phyloP scores from a whole-genome alignment of 2,329 filamentous ascomycete species.

The Neonectria faginata region DNA sequence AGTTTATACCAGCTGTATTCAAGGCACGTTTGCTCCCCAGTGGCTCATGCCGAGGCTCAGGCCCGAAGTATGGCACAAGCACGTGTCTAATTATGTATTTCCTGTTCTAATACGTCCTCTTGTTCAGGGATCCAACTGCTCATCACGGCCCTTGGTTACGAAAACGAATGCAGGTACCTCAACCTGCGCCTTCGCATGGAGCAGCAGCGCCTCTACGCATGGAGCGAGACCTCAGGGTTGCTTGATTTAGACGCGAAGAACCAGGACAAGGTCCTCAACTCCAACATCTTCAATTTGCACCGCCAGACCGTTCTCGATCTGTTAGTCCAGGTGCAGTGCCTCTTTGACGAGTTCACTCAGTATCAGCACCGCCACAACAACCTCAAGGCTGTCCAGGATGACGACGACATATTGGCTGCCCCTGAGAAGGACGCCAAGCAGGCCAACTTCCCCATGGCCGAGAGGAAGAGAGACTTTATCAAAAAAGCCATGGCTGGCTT shows the following conservation, averaged over 20 bases:
- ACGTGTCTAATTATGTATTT: not conserved
- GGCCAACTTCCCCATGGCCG: slow-evolving; percentile 59
- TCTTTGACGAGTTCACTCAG: slow-evolving; percentile 60
- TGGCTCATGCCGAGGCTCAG: not conserved
- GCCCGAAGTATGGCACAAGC: slow-evolving; percentile 1
- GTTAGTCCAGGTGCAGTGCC: slow-evolving; percentile 59
- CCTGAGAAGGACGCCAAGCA: slow-evolving; percentile 59
- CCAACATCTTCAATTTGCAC: slow-evolving; percentile 61
- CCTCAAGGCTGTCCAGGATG: slow-evolving; percentile 51
- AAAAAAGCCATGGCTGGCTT: slow-evolving; percentile 57
- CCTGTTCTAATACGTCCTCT: slow-evolving; percentile 21
- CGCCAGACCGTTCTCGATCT: slow-evolving; percentile 62
- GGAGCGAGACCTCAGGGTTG: slow-evolving; percentile 62
- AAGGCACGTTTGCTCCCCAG: slow-evolving; percentile 48
- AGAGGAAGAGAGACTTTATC: slow-evolving; percentile 56
- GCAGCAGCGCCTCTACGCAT: slow-evolving; percentile 62
- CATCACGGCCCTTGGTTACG: slow-evolving; percentile 60
- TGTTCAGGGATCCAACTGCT: slow-evolving; percentile 59
- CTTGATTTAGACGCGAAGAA: slow-evolving; percentile 58
- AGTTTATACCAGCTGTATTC: slow-evolving; percentile 60
- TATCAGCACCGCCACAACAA: slow-evolving; percentile 55
- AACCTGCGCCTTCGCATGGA: slow-evolving; percentile 63
- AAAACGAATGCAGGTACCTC: slow-evolving; percentile 61
- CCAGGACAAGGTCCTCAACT: slow-evolving; percentile 56
- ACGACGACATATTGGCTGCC: slow-evolving; percentile 50